Conservation (phyloP, 306 rosid genomes). For the Quercus aquifolioides region DNA sequence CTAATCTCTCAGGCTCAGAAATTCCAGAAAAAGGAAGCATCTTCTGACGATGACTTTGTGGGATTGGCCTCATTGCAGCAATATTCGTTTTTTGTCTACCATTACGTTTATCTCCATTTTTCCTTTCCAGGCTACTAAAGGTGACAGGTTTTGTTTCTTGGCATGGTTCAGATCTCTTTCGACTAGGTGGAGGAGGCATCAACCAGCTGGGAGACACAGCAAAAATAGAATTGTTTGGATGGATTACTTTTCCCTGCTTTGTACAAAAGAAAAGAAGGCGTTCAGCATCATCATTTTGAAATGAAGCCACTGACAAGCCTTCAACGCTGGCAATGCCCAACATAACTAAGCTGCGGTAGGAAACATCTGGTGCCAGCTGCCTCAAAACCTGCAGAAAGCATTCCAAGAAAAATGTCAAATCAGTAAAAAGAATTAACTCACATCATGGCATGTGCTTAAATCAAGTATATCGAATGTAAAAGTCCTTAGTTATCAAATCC, state of each 20-base stretch:
- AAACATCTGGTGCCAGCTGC: slow-evolving; percentile 93
- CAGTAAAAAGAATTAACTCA: neutral
- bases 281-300: slow-evolving; percentile 87
- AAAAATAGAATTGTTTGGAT: slow-evolving; percentile 35
- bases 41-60: slow-evolving; percentile 75
- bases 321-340: slow-evolving; percentile 94
- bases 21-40: slow-evolving; percentile 79
- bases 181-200: slow-evolving; percentile 90
- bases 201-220: slow-evolving; percentile 72
- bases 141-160: slow-evolving; percentile 39
- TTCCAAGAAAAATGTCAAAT: neutral
- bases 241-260: slow-evolving; percentile 38
- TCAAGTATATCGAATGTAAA: neutral
- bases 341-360: slow-evolving; percentile 85
- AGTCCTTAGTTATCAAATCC: no score
- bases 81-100: slow-evolving; percentile 75
- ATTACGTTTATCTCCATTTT: slow-evolving; percentile 4
- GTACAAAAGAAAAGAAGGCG: slow-evolving; percentile 88
- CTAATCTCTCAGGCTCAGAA: slow-evolving; percentile 58
- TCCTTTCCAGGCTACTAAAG: no score
- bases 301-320: slow-evolving; percentile 91
- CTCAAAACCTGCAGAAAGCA: slow-evolving; percentile 77
- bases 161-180: slow-evolving; percentile 54
- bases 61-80: slow-evolving; percentile 98
- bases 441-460: neutral